Conservation (phyloP, 2,329 filamentous ascomycete genomes). For the Parafenestella ontariensis region DNA sequence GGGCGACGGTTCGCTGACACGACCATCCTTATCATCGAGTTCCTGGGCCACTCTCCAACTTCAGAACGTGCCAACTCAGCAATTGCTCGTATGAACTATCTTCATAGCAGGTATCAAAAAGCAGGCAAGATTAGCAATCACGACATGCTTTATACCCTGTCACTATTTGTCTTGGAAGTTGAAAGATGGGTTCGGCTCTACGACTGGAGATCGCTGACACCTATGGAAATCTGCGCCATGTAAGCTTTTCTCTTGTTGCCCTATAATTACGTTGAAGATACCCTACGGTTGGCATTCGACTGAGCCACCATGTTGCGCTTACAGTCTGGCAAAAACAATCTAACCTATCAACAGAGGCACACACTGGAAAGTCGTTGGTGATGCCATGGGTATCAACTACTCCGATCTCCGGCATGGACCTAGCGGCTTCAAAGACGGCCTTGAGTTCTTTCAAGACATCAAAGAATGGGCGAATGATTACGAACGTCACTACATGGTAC, state of each 20-base stretch:
- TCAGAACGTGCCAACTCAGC: constrained; percentile 51
- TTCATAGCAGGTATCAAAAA: constrained; percentile 65
- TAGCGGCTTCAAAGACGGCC: constrained; percentile 54
- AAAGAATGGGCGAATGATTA: constrained; percentile 62
- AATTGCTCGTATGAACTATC: constrained; percentile 69
- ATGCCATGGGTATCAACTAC: constrained; percentile 70
- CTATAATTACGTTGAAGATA: neutral
- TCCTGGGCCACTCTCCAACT: constrained; percentile 31
- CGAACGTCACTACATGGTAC: constrained; percentile 65
- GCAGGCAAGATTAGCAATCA: constrained; percentile 66
- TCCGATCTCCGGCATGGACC: constrained; percentile 51
- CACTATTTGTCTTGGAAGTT: constrained; percentile 71
- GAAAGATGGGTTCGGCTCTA: constrained; percentile 67
- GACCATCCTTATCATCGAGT: constrained; percentile 41
- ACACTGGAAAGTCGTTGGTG: constrained; percentile 75
- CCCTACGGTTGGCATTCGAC: neutral
- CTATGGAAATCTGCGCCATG: constrained; percentile 72
- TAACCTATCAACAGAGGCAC: constrained; percentile 52
- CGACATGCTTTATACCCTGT: constrained; percentile 71
- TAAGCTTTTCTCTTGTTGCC: constrained; percentile 5
- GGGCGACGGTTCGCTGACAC: constrained; percentile 44
- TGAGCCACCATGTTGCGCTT: neutral
- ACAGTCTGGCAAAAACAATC: neutral
- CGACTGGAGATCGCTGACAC: constrained; percentile 73
- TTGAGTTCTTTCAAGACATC: constrained; percentile 62